These are phyloP conservation scores for Pyronema domesticum DNA, from an alignment of 495 filamentous ascomycete species.

Conservation along the genomic window DNA sequence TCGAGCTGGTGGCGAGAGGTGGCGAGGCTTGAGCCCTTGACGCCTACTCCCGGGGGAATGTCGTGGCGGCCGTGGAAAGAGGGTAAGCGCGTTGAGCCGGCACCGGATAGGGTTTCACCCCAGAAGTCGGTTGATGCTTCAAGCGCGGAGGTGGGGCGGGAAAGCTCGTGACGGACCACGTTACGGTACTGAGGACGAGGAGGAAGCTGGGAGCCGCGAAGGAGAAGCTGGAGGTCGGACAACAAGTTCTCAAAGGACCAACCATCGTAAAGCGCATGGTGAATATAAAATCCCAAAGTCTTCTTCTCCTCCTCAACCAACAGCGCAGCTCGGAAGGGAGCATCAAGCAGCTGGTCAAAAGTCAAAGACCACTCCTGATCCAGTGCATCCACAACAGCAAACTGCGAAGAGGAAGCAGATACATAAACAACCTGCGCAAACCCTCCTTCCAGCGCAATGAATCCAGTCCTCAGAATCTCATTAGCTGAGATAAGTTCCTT, in stretches of 20 bases:
- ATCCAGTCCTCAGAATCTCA: conserved; percentile 53
- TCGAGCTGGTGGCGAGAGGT: conserved; percentile 18
- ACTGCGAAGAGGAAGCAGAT: conserved; percentile 26
- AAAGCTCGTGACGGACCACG: conserved; percentile 29
- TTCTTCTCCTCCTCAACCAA: conserved; percentile 22
- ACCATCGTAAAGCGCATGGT: conserved; percentile 69
- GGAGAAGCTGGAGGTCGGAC: conserved; percentile 37
- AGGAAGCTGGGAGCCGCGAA: conserved; percentile 14
- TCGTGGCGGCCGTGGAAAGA: conserved; percentile 26
- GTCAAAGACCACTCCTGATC: conserved; percentile 10
- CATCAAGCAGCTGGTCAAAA: conserved; percentile 27
- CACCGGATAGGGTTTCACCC: background rate
- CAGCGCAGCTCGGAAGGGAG: conserved; percentile 37
- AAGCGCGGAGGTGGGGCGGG: conserved; percentile 11
- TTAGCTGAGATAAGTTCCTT: conserved; percentile 34
- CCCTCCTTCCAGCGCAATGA: conserved; percentile 33
- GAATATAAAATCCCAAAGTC: conserved; percentile 36
- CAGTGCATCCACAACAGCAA: conserved; percentile 27
- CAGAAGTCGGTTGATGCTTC: conserved; percentile 33
- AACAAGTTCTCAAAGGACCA: conserved; percentile 64
- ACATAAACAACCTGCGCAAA: conserved; percentile 50
- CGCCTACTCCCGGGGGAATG: conserved; percentile 4
- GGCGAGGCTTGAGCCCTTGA: conserved; percentile 6
- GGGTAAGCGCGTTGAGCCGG: conserved; percentile 34
- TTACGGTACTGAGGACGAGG: conserved; percentile 36